A percentile compares a stretch with the other conserved stretches of the same genome.
Conservation (phyloP, 2,329 filamentous ascomycete species). For the Alternaria novae-zelandiae region DNA sequence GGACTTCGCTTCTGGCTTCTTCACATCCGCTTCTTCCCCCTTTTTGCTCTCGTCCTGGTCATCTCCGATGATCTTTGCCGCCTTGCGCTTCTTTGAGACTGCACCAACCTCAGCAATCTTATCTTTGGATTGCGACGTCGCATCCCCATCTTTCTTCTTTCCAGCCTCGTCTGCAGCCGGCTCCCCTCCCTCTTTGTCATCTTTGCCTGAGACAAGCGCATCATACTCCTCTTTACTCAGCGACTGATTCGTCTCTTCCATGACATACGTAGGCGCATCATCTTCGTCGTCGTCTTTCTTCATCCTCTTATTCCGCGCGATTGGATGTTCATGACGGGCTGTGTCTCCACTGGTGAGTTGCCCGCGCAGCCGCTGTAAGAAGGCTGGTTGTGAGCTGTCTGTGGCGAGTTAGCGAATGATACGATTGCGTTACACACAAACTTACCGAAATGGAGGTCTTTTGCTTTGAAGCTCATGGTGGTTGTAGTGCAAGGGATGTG, state of each 20-base stretch:
- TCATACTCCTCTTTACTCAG: constrained; percentile 59
- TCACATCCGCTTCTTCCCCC: constrained; percentile 14
- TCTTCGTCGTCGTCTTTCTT: constrained; percentile 72
- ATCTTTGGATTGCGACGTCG: constrained; percentile 28
- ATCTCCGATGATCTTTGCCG: constrained; percentile 42
- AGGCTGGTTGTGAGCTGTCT: constrained; percentile 59
- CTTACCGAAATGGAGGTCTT: constrained; percentile 71
- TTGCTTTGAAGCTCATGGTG: constrained; percentile 66
- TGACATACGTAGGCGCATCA: constrained; percentile 76
- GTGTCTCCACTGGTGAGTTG: constrained; percentile 60
- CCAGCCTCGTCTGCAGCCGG: constrained; percentile 8
- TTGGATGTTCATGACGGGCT: constrained; percentile 53
- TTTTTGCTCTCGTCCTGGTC: constrained; percentile 30
- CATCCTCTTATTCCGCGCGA: constrained; percentile 54
- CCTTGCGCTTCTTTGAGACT: constrained; percentile 47
- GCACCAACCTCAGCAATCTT: constrained; percentile 44
- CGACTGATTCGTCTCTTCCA: constrained; percentile 73
- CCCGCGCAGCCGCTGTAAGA: constrained; percentile 57
- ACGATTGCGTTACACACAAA: not conserved
- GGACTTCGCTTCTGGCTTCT: constrained; percentile 20
- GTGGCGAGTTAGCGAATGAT: constrained; percentile 47
- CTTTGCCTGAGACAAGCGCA: constrained; percentile 47
- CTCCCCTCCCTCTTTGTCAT: constrained; percentile 18
- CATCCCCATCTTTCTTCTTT: constrained; percentile 8
- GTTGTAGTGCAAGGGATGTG: constrained; percentile 5